These are phyloP conservation scores for Pseudovirgaria hyperparasitica DNA, from an alignment of 2,329 filamentous ascomycete genomes.

Conservation along the genomic window DNA sequence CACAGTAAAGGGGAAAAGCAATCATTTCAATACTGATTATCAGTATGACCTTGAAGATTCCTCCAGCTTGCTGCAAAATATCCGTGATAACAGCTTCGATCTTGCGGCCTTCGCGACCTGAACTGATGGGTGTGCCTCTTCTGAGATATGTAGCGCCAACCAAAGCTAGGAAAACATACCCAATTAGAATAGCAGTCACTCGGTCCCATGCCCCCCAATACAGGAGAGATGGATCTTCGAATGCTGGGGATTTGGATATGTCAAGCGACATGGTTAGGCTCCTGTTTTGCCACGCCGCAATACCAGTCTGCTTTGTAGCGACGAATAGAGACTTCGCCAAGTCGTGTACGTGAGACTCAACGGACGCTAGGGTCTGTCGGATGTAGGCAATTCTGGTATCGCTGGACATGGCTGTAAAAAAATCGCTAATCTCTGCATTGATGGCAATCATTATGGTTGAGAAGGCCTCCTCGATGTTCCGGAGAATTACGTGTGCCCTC, in stretches of 20 bases:
- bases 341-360: too few species aligned
- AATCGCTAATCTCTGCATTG: slow-evolving; percentile 13
- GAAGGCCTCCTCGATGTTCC: slow-evolving; percentile 22
- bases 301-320: slow-evolving; percentile 8
- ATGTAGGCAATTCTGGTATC: slow-evolving; percentile 10
- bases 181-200: slow-evolving; percentile 62
- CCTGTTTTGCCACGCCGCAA: slow-evolving; percentile 19
- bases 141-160: slow-evolving; percentile 69
- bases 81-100: slow-evolving; percentile 70
- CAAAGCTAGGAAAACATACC: slow-evolving; percentile 66
- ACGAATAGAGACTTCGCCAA: slow-evolving; percentile 5
- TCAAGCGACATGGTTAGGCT: slow-evolving; percentile 25
- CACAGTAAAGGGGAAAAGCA: slow-evolving; percentile 90
- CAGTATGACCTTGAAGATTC: slow-evolving; percentile 92
- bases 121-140: slow-evolving; percentile 55
- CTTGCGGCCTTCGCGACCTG: slow-evolving; percentile 38
- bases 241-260: slow-evolving; percentile 12
- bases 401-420: slow-evolving; percentile 11
- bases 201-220: slow-evolving; percentile 42
- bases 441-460: slow-evolving; percentile 17
- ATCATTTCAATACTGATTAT: slow-evolving; percentile 99
- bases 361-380: slow-evolving; percentile 7
- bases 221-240: slow-evolving; percentile 24
- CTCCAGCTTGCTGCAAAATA: slow-evolving; percentile 79
- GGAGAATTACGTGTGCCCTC: slow-evolving; percentile 23